Evolutionary conservation across 2,329 filamentous ascomycete genomes (phyloP).

Genomic region (Trichoderma lentiforme): DNA sequence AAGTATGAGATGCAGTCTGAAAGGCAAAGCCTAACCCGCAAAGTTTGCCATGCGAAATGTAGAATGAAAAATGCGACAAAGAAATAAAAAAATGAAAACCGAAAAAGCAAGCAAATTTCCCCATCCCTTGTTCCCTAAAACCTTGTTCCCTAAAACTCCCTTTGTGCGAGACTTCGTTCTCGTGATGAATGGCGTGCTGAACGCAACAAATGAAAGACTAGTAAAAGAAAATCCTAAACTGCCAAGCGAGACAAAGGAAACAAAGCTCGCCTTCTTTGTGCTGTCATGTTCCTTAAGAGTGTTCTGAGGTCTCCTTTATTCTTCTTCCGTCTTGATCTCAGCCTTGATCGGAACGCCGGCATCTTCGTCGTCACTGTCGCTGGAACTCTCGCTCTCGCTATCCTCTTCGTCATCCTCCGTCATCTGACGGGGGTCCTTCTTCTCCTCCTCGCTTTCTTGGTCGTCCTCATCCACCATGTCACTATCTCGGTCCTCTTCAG

Average conservation of each 20-base stretch:
- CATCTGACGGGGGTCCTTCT: background rate
- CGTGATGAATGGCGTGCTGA: background rate
- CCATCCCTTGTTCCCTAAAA: background rate
- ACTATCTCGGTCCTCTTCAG: background rate
- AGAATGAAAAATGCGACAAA: background rate
- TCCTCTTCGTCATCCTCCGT: background rate
- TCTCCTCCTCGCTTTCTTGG: background rate
- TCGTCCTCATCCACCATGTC: background rate
- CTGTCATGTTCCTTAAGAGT: background rate
- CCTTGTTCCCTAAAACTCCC: background rate
- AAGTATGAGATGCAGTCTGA: background rate
- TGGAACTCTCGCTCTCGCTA: background rate
- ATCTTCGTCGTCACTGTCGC: background rate
- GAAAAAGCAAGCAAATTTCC: background rate
- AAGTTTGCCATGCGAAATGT: background rate
- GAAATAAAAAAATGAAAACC: background rate
- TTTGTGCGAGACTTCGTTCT: background rate
- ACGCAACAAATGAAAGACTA: background rate
- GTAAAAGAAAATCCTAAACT: background rate
- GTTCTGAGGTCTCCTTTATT: background rate
- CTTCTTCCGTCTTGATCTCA: background rate
- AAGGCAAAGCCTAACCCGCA: background rate
- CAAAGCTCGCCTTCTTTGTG: background rate
- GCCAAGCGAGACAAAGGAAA: background rate
- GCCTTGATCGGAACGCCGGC: background rate